Evolutionary conservation across 2,329 filamentous ascomycete genomes (phyloP), one percentile per base, ranked within the genome.

Genomic region (Acrocalymma vagum): DNA sequence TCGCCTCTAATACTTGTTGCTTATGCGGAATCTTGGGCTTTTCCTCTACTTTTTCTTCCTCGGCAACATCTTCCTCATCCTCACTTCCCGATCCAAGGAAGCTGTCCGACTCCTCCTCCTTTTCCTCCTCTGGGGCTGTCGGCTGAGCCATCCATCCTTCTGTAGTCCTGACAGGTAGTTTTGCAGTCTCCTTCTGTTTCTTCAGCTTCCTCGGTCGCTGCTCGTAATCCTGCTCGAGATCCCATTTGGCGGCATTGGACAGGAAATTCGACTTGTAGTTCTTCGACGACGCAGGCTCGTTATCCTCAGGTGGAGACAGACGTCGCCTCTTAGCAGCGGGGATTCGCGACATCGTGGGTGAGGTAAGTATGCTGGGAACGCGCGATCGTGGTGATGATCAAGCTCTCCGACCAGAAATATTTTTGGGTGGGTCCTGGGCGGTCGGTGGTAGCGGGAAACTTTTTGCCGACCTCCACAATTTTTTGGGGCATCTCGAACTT

Each of bases 161-260:
- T 0, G 84, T 80, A 0, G 90, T 95, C 72, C 94, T 95, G 51
- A 96, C 90, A 1, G 92, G 92, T 23, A 99, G 77, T 57, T 86
- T 83, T 24, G 83, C 90, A 27, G 76, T 86, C 64, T 92, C 88
- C 58, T 84, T 82, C 41, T 81, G 79, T 67, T 90, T 89, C 63
- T 83, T 86, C 23, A 80, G 73, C 68, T 94, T 94, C 57, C 89
- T 81, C 30, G 88, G 85, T 55, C 84, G 84, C 47, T 82, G 82
- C 70, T 95, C 91, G 76, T 96, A 97, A 69, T 90, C 87, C 65
- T 95, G 88, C 74, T 96, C 94, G 32, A 96, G 80, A 62, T 96
- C 85, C 91, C 93, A 97, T 71, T 84, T 86, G 44, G 88, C 79
- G 5, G 88, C 90, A 60, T 83, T 86, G 59, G 83, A 82, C 73